Evolutionary conservation across 2,329 filamentous ascomycete species (phyloP), one percentile per base, ranked within the genome.

Genomic region (Neofusicoccum sp.): DNA sequence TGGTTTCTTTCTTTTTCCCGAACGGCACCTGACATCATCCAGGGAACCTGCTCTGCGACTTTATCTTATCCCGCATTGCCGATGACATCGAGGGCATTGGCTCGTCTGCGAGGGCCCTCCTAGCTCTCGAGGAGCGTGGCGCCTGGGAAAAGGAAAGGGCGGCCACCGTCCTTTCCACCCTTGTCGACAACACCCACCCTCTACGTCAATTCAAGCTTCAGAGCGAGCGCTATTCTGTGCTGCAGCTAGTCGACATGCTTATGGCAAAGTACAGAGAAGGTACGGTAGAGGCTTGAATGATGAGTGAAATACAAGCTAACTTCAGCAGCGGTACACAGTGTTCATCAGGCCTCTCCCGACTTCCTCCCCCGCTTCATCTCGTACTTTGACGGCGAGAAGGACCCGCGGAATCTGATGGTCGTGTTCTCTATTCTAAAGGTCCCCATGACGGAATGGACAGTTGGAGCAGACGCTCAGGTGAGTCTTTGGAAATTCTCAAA

Each of bases 351-450:
- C 16, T 69, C 65, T n/a, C 70, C 71, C 7, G 80, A 83, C 61
- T 87, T 87, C 64, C 74, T 89, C 58, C 75, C 84, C 3, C 83
- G 81, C 3, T 84, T 88, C 64, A 84, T 86, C 56, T 80, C 86
- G 60, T 82, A 88, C 63, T 86, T 89, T 67, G 84, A 84, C 14
- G 86, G 86, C 61, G 86, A 89, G 70, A 88, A 89, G 67, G 86
- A 89, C 65, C 86, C 86, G 0, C 79, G 87, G 30, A 89, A 89
- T 67, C 74, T 89, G 30, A 89, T 89, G 87, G 78, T 89, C 51
- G 83, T 88, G 1, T 89, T 89, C 67, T 89, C 86, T 0, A 82
- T 89, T 62, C 70, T 89, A 30, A 84, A 82, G 67, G 86, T 88
- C 12, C 79, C 88, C 1, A 87, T 89, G 80, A 79, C 86, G 6